Evolutionary conservation across 2,329 filamentous ascomycete species (phyloP).

Genomic region (Nigrograna mackinnonii): DNA sequence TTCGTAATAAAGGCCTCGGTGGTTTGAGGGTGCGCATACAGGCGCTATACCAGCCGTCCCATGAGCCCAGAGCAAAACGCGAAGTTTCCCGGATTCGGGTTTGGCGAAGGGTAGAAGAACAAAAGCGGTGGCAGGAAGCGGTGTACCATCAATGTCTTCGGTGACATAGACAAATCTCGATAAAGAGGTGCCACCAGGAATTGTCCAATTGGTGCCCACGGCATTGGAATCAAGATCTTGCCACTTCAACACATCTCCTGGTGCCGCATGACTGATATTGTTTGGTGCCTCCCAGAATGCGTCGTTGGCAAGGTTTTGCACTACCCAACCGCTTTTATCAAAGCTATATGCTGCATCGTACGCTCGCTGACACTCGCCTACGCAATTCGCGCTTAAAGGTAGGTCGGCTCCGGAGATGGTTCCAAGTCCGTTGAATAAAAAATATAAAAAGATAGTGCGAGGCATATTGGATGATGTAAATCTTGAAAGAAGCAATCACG

Average conservation of each 20-base stretch:
- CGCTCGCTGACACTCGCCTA: too few relatives aligned
- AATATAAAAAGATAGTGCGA: too few relatives aligned
- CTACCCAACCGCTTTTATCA: too few relatives aligned
- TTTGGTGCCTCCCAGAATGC: constrained; percentile 18
- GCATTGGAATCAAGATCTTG: constrained; percentile 12
- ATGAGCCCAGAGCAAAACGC: constrained; percentile 19
- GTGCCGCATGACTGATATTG: constrained; percentile 13
- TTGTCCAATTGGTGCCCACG: constrained; percentile 17
- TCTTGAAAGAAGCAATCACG: too few relatives aligned
- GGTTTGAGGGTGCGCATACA: constrained; percentile 9
- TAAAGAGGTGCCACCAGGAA: constrained; percentile 19
- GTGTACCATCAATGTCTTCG: constrained; percentile 21
- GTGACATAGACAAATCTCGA: constrained; percentile 24
- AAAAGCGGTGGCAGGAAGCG: constrained; percentile 22
- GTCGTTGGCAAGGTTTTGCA: constrained; percentile 12
- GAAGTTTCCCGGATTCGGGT: constrained; percentile 13
- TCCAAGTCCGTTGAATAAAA: too few relatives aligned
- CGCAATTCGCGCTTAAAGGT: too few relatives aligned
- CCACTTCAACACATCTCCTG: constrained; percentile 21
- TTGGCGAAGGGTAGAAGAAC: constrained; percentile 21
- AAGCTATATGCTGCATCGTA: too few relatives aligned
- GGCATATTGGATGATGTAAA: too few relatives aligned
- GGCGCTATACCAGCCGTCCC: constrained; percentile 20
- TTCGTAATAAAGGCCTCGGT: constrained; percentile 24
- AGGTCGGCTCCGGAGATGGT: too few relatives aligned